phyloP scores from a whole-genome alignment of 371 early-diverging fungal species.

The Choanephora cucurbitarum region DNA sequence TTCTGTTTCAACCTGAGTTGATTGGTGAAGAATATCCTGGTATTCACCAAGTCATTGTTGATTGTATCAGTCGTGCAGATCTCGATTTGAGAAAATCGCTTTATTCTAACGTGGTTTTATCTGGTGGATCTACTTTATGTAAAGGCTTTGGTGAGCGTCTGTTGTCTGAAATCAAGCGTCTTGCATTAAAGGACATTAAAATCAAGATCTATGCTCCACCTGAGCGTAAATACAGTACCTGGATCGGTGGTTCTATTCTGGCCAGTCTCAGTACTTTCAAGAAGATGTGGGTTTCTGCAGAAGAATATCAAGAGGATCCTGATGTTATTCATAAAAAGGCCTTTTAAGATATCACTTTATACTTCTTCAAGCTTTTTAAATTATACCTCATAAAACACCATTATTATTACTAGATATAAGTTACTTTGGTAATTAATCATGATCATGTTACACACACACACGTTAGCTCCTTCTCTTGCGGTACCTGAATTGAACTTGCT shows the following conservation, averaged over 20 bases:
- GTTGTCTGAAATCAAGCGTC: slow-evolving; percentile 81
- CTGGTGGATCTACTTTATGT: slow-evolving; percentile 91
- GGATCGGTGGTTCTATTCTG: slow-evolving; percentile 97
- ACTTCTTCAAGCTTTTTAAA: not conserved
- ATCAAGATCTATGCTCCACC: slow-evolving; percentile 96
- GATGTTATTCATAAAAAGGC: slow-evolving; percentile 81
- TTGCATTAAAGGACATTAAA: slow-evolving; percentile 87
- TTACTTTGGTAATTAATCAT: too few species aligned
- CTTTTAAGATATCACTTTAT: slow-evolving; percentile 44
- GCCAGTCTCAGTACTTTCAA: slow-evolving; percentile 78
- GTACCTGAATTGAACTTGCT: not conserved
- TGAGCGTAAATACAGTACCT: slow-evolving; percentile 96
- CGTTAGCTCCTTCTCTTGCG: too few species aligned
- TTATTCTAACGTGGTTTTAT: slow-evolving; percentile 88
- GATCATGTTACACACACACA: too few species aligned
- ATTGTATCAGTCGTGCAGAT: slow-evolving; percentile 90
- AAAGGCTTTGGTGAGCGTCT: slow-evolving; percentile 71
- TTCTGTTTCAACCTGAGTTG: slow-evolving; percentile 89
- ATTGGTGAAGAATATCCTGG: slow-evolving; percentile 90
- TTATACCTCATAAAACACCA: not conserved
- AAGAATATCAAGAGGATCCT: slow-evolving; percentile 86
- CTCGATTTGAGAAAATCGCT: slow-evolving; percentile 87
- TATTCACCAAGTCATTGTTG: slow-evolving; percentile 86
- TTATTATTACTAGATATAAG: too few species aligned
- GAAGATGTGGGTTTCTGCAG: slow-evolving; percentile 85